These are phyloP conservation scores for Oryza meyeriana DNA, from an alignment of 176 grass and related monocot species.

Conservation along the genomic window DNA sequence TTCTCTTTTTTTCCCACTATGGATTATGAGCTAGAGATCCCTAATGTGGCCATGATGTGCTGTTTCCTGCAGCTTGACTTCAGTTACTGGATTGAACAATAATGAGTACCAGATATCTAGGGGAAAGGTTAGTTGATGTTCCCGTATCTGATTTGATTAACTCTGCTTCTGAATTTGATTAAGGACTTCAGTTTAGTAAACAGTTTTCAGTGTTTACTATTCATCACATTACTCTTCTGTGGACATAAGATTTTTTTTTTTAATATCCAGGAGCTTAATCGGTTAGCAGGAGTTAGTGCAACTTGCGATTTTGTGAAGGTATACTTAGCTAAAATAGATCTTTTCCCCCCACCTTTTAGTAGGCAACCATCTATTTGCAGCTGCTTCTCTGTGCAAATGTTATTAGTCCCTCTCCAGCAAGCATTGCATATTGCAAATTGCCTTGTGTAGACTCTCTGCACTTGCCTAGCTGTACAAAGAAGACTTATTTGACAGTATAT, in stretches of 20 bases:
- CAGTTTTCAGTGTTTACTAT: background rate
- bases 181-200: constrained; percentile 9
- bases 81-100: constrained; percentile 93
- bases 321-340: constrained; percentile 2
- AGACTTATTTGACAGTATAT: background rate
- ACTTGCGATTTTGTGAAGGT: constrained; percentile 96
- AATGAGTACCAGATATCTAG: constrained; percentile 96
- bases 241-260: constrained; percentile 5
- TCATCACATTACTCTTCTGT: constrained; percentile 18
- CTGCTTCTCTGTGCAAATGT: constrained; percentile 4
- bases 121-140: constrained; percentile 63
- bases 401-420: background rate
- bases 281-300: constrained; percentile 54
- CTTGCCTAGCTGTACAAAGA: background rate
- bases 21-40: background rate
- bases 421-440: background rate
- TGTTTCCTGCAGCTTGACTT: constrained; percentile 72
- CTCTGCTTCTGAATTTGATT: background rate
- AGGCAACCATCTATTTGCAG: background rate
- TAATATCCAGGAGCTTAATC: constrained; percentile 69
- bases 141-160: background rate
- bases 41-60: background rate
- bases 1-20: background rate
- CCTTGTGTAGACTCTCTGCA: background rate
- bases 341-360: background rate